Conservation (phyloP, 2,329 filamentous ascomycete genomes). For the Phyllosticta paracitricarpa region DNA sequence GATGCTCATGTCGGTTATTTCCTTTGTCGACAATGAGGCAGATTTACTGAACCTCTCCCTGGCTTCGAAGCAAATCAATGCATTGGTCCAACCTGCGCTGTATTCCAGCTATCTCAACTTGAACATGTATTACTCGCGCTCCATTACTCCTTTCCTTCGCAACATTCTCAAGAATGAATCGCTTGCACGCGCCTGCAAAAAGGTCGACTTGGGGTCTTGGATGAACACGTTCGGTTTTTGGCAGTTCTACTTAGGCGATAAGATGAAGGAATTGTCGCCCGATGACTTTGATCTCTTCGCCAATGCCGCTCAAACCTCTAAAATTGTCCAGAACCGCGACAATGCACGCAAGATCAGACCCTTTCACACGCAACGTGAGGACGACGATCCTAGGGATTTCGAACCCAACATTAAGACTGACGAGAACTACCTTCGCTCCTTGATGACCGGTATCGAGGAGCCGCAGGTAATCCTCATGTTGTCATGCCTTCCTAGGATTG, state of each 20-base stretch:
- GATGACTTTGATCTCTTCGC: not conserved
- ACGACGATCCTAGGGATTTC: not conserved
- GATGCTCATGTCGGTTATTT: slow-evolving; percentile 3
- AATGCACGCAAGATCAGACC: not conserved
- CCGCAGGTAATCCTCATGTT: slow-evolving; percentile 5
- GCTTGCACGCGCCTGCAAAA: slow-evolving; percentile 1
- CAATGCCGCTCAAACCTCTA: not conserved
- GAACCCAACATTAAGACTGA: not conserved
- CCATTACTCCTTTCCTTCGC: not conserved
- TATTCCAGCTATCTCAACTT: slow-evolving; percentile 6
- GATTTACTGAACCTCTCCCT: slow-evolving; percentile 8
- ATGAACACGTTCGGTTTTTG: not conserved
- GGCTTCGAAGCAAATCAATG: slow-evolving; percentile 2
- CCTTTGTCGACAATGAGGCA: not conserved
- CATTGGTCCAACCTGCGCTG: not conserved
- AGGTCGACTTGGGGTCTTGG: slow-evolving; percentile 4
- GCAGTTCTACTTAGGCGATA: not conserved
- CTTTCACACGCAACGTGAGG: not conserved
- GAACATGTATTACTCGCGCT: not conserved
- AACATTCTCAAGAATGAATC: not conserved
- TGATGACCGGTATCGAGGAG: not conserved
- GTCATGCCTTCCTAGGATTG: not conserved
- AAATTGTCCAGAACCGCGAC: not conserved
- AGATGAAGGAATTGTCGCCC: not conserved
- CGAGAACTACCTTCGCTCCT: not conserved